These are phyloP conservation scores for Xylaria sp. DNA, from an alignment of 2,329 filamentous ascomycete species.

Conservation along the genomic window DNA sequence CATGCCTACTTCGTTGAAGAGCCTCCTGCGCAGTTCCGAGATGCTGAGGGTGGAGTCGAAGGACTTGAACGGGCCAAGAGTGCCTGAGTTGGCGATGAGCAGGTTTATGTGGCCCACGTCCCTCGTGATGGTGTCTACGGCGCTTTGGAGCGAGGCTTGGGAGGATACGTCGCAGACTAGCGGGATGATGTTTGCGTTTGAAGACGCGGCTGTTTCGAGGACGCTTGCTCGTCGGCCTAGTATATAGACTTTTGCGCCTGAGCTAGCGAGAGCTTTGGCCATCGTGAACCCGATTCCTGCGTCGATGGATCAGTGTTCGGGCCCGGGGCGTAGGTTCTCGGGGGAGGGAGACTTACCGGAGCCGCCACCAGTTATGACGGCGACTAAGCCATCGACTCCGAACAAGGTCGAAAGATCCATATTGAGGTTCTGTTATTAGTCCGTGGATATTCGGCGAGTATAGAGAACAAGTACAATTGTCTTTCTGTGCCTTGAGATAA, in stretches of 20 bases:
- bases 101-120: constrained; percentile 63
- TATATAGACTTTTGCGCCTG: constrained; percentile 63
- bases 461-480: background rate
- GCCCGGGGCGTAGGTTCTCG: background rate
- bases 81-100: constrained; percentile 35
- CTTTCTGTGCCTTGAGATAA: background rate
- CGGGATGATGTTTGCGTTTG: constrained; percentile 44
- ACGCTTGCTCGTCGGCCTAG: constrained; percentile 58
- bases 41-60: constrained; percentile 63
- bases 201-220: constrained; percentile 32
- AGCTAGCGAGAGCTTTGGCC: constrained; percentile 50
- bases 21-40: constrained; percentile 45
- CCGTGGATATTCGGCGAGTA: background rate
- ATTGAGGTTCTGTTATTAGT: background rate
- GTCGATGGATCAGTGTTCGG: background rate
- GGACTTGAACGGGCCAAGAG: constrained; percentile 52
- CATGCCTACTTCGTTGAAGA: constrained; percentile 54
- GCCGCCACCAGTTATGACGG: constrained; percentile 38
- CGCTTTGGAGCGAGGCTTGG: constrained; percentile 64
- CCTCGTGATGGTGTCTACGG: constrained; percentile 65
- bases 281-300: constrained; percentile 35
- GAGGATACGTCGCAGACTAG: constrained; percentile 56
- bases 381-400: constrained; percentile 39
- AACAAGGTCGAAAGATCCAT: constrained; percentile 35
- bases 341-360: constrained; percentile 23